phyloP scores from a whole-genome alignment of 768 basidiomycete genomes.

The Leccinum rimulosum region DNA sequence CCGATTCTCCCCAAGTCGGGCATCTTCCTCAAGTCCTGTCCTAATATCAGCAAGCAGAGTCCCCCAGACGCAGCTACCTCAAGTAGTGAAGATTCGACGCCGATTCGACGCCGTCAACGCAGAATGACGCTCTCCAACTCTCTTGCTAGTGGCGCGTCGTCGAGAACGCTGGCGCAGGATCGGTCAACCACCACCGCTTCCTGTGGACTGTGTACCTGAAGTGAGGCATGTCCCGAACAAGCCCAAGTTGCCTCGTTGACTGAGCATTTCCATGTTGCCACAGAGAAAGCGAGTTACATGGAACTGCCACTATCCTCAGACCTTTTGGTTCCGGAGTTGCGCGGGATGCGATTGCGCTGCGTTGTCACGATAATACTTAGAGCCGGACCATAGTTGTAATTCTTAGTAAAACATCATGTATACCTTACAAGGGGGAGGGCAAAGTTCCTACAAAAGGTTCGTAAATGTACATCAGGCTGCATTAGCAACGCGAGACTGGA shows the following conservation, averaged over 20 bases:
- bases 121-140: conserved; percentile 23
- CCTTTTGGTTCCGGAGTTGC: not conserved
- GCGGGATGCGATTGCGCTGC: not conserved
- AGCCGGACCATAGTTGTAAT: not conserved
- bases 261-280: conserved; percentile 28
- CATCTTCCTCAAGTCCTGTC: conserved; percentile 17
- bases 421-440: too few species aligned
- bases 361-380: not conserved
- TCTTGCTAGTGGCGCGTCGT: not conserved
- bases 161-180: not conserved
- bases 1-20: conserved; percentile 10
- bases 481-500: too few species aligned
- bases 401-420: not conserved
- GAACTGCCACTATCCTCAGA: not conserved
- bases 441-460: too few species aligned
- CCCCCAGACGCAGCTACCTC: not conserved
- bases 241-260: conserved; percentile 26
- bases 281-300: not conserved
- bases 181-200: not conserved
- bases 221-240: conserved; percentile 18
- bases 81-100: not conserved
- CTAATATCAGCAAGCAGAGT: conserved; percentile 6
- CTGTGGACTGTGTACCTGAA: not conserved
- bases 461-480: too few species aligned
- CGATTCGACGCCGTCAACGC: conserved; percentile 11